Conservation (phyloP, 1,284 basidiomycete genomes). For the Cronartium ribicola region DNA sequence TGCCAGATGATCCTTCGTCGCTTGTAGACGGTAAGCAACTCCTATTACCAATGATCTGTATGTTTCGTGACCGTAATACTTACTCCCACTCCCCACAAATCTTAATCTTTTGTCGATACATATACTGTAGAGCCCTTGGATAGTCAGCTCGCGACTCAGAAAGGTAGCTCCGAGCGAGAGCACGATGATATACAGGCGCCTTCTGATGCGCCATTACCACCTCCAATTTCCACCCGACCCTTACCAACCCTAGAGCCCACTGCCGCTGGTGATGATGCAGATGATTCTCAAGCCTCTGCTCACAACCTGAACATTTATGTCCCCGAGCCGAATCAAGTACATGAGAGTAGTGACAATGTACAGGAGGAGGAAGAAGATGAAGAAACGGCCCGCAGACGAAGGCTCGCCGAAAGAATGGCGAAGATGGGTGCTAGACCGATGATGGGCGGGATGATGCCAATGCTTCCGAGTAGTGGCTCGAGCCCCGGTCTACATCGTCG, state of each 20-base stretch:
- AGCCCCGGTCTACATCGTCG: background rate
- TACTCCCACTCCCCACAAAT: too few relatives aligned
- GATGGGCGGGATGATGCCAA: conserved; percentile 39
- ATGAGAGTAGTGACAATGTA: background rate
- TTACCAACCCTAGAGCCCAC: background rate
- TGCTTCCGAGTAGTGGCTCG: background rate
- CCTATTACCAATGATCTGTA: background rate
- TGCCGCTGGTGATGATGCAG: background rate
- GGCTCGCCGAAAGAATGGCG: conserved; percentile 38
- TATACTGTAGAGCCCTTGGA: background rate
- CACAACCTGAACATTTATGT: background rate
- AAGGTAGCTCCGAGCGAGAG: background rate
- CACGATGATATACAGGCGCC: background rate
- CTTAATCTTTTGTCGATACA: too few relatives aligned
- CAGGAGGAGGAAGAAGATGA: conserved; percentile 21
- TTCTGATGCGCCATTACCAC: conserved; percentile 1
- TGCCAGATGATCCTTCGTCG: background rate
- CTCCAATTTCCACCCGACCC: background rate
- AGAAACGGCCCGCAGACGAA: conserved; percentile 25
- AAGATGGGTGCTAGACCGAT: conserved; percentile 38
- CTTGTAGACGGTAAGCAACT: background rate
- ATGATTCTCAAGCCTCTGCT: background rate
- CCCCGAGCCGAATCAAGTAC: background rate
- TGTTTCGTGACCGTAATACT: background rate
- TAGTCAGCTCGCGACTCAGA: background rate